Evolutionary conservation across 306 rosid genomes (phyloP), one percentile per base, ranked within the genome.

Genomic region (Cercis canadensis): DNA sequence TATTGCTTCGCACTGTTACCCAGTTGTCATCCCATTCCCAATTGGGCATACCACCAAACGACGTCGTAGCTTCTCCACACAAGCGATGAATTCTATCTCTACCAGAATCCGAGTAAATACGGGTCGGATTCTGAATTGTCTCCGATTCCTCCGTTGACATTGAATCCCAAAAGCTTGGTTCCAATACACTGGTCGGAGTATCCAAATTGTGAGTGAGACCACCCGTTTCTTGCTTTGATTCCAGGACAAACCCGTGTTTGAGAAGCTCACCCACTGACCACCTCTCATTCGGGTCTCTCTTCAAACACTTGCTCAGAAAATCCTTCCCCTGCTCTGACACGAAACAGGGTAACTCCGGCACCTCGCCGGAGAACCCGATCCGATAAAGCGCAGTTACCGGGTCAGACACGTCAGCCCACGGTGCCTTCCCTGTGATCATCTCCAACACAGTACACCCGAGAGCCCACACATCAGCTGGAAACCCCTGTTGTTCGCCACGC

Each of bases 381-480:
- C 72, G 67, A 62, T 86, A 89, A 62, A 94, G 56, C 15, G 73
- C 84, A 4, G 90, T 80, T 1, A 86, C 83, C 10, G 90, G 95
- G 71, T 91, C 91, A 0, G 78, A 65, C 12, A 71, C 67, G 0
- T 78, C 86, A 0, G 14, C 52, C 99, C 97, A 91, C 14, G 87
- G 89, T 0, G 74, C 33, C 62, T 66, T 67, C 11, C 97, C 99
- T 2, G 97, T 91, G 45, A 83, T 70, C 99, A 94, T 89, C 87
- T 94, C 92, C 33, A 91, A 36, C 7, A 94, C 70, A 4, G 92
- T 82, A 58, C 99, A 94, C 3, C 97, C 99, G 8, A 94, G 77
- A 29, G 92, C 96, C 99, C 99, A 94, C 11, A 94, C 87, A 18
- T 94, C 99, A 31, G 96, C 95, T 6, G 88, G 57, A 57, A 78